These are phyloP conservation scores for Penicillium tannophilum DNA, from an alignment of 495 filamentous ascomycete species.

Conservation along the genomic window DNA sequence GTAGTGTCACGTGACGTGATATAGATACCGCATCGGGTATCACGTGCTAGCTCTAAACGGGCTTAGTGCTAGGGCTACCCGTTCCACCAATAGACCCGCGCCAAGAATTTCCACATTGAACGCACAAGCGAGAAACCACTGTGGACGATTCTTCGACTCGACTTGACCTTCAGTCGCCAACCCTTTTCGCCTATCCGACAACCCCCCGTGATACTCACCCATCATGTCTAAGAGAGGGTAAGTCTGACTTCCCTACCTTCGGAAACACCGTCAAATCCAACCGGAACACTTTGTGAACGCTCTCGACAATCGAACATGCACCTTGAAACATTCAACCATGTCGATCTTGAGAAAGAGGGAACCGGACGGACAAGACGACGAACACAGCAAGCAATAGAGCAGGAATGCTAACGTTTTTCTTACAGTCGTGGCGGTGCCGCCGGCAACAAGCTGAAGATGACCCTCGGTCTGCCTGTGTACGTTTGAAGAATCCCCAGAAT, in stretches of 20 bases:
- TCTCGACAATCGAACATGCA: conserved; percentile 23
- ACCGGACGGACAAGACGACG: conserved; percentile 9
- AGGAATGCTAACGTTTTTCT: conserved; percentile 32
- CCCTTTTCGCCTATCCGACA: conserved; percentile 45
- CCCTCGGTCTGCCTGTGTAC: conserved; percentile 99
- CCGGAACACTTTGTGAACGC: conserved; percentile 5
- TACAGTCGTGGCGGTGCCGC: conserved; percentile 81
- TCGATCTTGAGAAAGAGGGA: conserved; percentile 21
- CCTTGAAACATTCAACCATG: conserved; percentile 19
- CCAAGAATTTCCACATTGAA: conserved; percentile 49
- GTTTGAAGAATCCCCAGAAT: conserved; percentile 44
- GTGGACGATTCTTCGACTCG: conserved; percentile 30
- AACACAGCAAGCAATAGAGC: conserved; percentile 10
- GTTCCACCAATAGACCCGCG: conserved; percentile 30
- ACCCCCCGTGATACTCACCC: conserved; percentile 48
- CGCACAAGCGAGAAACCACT: conserved; percentile 53
- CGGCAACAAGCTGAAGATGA: conserved; percentile 99
- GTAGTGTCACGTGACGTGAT: background rate
- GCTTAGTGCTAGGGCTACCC: conserved; percentile 45
- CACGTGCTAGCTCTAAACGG: conserved; percentile 17
- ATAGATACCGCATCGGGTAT: background rate
- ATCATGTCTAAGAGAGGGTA: conserved; percentile 62
- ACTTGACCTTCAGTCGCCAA: conserved; percentile 42
- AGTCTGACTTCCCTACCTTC: conserved; percentile 29
- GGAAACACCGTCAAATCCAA: conserved; percentile 15